phyloP scores from a whole-genome alignment of 2,329 filamentous ascomycete species.

The Zasmidium angulare region DNA sequence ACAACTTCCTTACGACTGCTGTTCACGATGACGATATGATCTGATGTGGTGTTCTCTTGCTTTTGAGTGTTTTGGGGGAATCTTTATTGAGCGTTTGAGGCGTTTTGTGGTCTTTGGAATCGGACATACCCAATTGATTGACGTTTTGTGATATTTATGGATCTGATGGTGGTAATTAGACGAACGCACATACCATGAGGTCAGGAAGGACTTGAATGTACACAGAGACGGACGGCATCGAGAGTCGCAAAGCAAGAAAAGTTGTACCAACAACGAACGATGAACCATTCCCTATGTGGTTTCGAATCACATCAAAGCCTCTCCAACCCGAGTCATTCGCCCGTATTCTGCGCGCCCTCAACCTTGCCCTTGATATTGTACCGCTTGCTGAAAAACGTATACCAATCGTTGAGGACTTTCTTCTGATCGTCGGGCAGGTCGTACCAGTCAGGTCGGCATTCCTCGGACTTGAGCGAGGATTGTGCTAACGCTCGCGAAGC shows the following conservation, averaged over 20 bases:
- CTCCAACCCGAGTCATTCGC: constrained; percentile 8
- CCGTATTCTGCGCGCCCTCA: constrained; percentile 35
- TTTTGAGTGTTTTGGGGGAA: background rate
- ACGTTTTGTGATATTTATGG: constrained; percentile 18
- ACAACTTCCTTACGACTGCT: background rate
- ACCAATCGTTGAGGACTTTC: constrained; percentile 84
- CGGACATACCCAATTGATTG: constrained; percentile 34
- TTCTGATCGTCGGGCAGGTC: constrained; percentile 84
- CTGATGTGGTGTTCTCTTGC: too few relatives aligned
- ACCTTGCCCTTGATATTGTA: constrained; percentile 80
- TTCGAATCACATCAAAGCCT: background rate
- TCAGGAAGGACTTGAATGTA: background rate
- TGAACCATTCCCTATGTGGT: too few relatives aligned
- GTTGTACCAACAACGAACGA: background rate
- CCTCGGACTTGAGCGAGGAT: constrained; percentile 81
- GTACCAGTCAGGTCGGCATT: constrained; percentile 79
- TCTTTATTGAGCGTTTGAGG: constrained; percentile 14
- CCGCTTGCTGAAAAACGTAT: constrained; percentile 92
- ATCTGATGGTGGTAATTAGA: background rate
- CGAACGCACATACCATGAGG: too few relatives aligned
- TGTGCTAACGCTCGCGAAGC: constrained; percentile 86
- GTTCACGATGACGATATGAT: constrained; percentile 1
- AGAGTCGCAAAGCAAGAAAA: too few relatives aligned
- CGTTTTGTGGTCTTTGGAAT: constrained; percentile 16
- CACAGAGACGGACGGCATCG: constrained; percentile 1